Evolutionary conservation across 495 filamentous ascomycete genomes (phyloP).

Genomic region (Gamarada debralockiae): DNA sequence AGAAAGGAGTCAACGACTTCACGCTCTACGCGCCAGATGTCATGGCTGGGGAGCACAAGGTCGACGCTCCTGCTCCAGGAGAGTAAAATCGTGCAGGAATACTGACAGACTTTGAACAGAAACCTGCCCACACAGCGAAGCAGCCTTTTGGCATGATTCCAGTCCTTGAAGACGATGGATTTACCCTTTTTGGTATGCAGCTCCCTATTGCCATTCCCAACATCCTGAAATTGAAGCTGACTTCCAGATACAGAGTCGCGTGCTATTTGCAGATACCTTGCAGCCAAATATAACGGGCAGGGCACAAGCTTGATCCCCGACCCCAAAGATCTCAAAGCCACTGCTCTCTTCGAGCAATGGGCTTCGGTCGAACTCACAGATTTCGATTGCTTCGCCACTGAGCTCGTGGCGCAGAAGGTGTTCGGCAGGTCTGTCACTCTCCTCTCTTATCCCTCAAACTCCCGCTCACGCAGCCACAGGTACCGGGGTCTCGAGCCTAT

Average conservation of each 20-base stretch:
- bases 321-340: neutral
- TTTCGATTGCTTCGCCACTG: neutral
- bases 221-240: too few relatives aligned
- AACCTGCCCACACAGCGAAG: neutral
- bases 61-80: neutral
- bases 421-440: neutral
- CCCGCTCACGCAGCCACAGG: neutral
- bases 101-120: neutral
- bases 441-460: neutral
- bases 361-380: neutral
- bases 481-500: neutral
- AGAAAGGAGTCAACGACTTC: neutral
- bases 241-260: neutral
- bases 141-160: conserved; percentile 4
- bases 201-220: neutral
- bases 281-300: neutral
- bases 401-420: neutral
- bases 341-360: conserved; percentile 1
- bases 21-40: neutral
- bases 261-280: neutral
- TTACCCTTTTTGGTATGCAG: neutral
- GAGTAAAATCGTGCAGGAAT: neutral
- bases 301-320: neutral
- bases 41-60: neutral
- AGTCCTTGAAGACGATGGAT: neutral